A percentile compares a stretch with the other conserved stretches of the same genome.
phyloP scores from a whole-genome alignment of 495 filamentous ascomycete genomes.

The Aspergillus bridgeri region DNA sequence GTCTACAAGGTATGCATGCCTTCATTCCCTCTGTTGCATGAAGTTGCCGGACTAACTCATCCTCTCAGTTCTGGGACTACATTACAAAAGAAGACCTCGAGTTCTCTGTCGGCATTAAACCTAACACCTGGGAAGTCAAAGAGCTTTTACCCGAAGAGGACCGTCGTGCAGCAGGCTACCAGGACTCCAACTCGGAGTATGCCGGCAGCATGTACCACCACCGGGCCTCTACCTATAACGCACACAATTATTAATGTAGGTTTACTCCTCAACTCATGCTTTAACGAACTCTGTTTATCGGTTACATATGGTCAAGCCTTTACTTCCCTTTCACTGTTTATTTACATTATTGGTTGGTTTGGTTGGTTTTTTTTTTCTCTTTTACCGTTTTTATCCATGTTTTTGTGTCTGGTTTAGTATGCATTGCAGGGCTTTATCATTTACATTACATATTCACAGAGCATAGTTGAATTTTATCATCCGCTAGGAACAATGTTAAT shows the following conservation, averaged over 20 bases:
- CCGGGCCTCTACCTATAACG: conserved; percentile 35
- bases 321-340: no score
- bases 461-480: no score
- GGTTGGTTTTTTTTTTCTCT: no score
- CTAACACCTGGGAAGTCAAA: conserved; percentile 98
- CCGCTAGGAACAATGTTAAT: no score
- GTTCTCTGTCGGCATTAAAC: conserved; percentile 91
- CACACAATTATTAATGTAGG: conserved; percentile 30
- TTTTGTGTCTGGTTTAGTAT: no score
- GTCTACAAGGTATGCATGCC: conserved; percentile 80
- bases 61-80: conserved; percentile 89
- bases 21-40: background rate
- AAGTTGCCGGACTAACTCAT: conserved; percentile 11
- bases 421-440: no score
- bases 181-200: conserved; percentile 61
- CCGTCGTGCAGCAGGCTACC: conserved; percentile 70
- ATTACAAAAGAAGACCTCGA: conserved; percentile 98
- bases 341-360: no score
- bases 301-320: no score
- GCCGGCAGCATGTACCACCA: conserved; percentile 58
- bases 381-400: no score
- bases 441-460: no score
- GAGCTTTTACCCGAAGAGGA: conserved; percentile 89
- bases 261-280: background rate
- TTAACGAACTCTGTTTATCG: no score